Percentiles rank a stretch among this genome's conserved stretches.
Conservation (phyloP, 306 rosid species). For the Prunus salicina region DNA sequence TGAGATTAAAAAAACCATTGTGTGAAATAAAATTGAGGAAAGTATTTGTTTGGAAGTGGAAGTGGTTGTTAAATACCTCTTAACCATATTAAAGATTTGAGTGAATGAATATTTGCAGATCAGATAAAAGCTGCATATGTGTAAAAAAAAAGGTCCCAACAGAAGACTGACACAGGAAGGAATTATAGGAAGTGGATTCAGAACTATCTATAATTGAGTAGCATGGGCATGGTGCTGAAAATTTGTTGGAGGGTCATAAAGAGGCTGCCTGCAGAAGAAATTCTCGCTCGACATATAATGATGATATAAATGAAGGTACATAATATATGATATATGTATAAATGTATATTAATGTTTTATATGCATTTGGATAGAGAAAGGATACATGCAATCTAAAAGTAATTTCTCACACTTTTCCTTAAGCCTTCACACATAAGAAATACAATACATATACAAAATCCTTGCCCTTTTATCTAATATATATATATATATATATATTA, state of each 20-base stretch:
- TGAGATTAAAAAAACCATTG: too few relatives aligned
- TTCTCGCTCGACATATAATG: neutral
- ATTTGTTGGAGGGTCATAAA: neutral
- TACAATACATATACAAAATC: too few relatives aligned
- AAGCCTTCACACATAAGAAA: too few relatives aligned
- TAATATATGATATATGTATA: neutral
- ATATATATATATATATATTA: too few relatives aligned
- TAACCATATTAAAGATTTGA: neutral
- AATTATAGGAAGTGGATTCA: neutral
- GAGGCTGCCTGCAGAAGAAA: neutral
- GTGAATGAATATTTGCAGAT: neutral
- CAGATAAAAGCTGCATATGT: neutral
- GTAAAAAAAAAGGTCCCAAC: neutral
- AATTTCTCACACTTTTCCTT: too few relatives aligned
- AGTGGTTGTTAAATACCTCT: too few relatives aligned
- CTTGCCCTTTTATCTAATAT: too few relatives aligned
- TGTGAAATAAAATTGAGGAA: neutral
- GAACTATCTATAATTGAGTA: neutral
- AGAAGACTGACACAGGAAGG: neutral
- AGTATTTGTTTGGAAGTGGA: too few relatives aligned
- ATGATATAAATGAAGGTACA: neutral
- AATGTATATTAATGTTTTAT: neutral
- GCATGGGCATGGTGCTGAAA: conserved; percentile 1
- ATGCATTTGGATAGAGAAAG: too few relatives aligned
- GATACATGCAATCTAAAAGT: too few relatives aligned